These are phyloP conservation scores for Physcomitrium patens DNA, from an alignment of 225 moss, liverwort and hornwort genomes.

Conservation along the genomic window DNA sequence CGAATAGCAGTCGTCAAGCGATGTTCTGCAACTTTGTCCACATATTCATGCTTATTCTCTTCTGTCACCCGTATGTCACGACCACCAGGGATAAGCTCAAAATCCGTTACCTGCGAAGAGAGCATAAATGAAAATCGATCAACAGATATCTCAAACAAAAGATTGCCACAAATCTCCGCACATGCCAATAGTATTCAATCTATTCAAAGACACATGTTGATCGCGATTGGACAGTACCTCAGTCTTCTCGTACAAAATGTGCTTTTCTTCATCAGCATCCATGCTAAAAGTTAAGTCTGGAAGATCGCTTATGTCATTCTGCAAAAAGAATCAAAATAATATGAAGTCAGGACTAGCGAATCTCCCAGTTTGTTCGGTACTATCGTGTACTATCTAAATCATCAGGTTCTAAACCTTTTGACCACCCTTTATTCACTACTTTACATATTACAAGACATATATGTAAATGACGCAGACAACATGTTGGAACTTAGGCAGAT, in stretches of 20 bases:
- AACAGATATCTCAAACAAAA: background rate
- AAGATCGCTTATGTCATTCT: constrained; percentile 94
- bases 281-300: constrained; percentile 93
- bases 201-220: background rate
- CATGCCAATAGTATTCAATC: background rate
- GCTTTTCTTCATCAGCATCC: constrained; percentile 99
- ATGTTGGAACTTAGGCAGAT: background rate
- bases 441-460: background rate
- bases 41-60: constrained; percentile 97
- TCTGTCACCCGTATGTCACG: constrained; percentile 92
- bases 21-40: constrained; percentile 97
- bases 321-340: constrained; percentile 33
- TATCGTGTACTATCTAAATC: background rate
- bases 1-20: constrained; percentile 97
- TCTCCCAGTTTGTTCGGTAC: background rate
- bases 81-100: constrained; percentile 91
- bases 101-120: constrained; percentile 82
- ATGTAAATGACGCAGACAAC: background rate
- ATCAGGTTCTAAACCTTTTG: background rate
- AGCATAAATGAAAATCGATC: background rate
- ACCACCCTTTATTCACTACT: background rate
- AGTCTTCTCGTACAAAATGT: constrained; percentile 94
- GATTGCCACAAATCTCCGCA: background rate
- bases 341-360: constrained; percentile 16
- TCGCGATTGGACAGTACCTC: constrained; percentile 56